phyloP scores from a whole-genome alignment of 2,329 filamentous ascomycete species.

The Colletotrichum melonis region DNA sequence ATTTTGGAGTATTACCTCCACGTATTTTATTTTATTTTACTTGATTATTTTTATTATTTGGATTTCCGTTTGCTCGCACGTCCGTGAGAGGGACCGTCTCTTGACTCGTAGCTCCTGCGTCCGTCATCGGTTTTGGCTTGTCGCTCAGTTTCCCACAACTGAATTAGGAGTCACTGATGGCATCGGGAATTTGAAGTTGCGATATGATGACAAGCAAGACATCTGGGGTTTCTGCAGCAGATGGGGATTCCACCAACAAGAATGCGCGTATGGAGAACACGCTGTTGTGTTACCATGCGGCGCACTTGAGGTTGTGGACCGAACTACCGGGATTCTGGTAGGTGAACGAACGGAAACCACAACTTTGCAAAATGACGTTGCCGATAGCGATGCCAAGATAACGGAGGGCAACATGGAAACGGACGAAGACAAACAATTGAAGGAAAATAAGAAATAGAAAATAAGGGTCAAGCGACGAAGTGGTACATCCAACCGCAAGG shows the following conservation, averaged over 20 bases:
- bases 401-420: background rate
- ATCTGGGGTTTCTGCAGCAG: background rate
- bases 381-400: background rate
- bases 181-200: background rate
- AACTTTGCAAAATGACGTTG: background rate
- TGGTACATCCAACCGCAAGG: background rate
- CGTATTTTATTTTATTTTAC: background rate
- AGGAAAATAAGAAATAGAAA: slow-evolving; percentile 4
- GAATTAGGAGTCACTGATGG: background rate
- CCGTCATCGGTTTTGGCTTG: background rate
- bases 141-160: too few relatives aligned
- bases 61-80: background rate
- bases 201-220: too few relatives aligned
- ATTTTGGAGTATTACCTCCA: background rate
- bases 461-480: background rate
- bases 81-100: slow-evolving; percentile 17
- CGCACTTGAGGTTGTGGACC: background rate
- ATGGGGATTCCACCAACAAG: background rate
- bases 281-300: background rate
- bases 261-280: background rate
- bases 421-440: background rate
- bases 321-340: slow-evolving; percentile 6
- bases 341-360: background rate
- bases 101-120: background rate
- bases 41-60: background rate